Base-by-base conservation (phyloP, 495 filamentous ascomycete species). In the Cercophora scortea region DNA sequence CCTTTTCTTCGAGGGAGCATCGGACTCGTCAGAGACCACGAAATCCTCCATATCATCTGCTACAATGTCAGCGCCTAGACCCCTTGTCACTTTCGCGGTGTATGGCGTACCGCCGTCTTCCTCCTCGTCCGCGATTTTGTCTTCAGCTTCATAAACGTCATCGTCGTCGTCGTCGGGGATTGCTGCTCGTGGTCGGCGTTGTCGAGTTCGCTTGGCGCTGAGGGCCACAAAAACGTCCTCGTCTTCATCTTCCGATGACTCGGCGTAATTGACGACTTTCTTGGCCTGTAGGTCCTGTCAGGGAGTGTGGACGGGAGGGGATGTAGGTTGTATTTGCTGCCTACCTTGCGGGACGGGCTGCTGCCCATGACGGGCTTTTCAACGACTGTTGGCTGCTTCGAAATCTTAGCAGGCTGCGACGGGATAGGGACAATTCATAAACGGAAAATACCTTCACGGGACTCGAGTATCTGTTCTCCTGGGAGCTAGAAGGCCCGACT, bases 21-120 rank as follows among this genome's bases (percentile, higher is more conserved):
- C 86, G n/a, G 87, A 89, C 18, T 94, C 87, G 42, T 93, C 90
- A 42, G 90, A 89, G 17, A 89, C 90, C 45, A 94, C 71, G 61
- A 95, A 95, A 61, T 95, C 88, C 50, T 84, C 89, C 76, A 90
- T 82, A 15, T 76, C 73, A 52, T 89, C 87, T 84, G 55, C 15
- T 41, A 4, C 16, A 32, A 25, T 8, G 39, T 25, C 25, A 25
- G 25, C 25, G 25, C 25, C 25, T 2, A 2, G 25, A 25, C 25
- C 5, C 25, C 25, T 25, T 25, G 25, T 25, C 25, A 25, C 25
- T 25, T 5, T 25, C 25, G 2, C 25, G 5, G 49, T 35, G 3
- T n/a, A 19, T 40, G 11, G 43, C 51, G 45, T 57, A 68, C 61
- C 71, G 25, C 25, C 25, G 71, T 76, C 79, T 60, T 84, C 77